Evolutionary conservation across 1,284 basidiomycete species (phyloP).

Genomic region (Cutaneotrichosporon sp.): DNA sequence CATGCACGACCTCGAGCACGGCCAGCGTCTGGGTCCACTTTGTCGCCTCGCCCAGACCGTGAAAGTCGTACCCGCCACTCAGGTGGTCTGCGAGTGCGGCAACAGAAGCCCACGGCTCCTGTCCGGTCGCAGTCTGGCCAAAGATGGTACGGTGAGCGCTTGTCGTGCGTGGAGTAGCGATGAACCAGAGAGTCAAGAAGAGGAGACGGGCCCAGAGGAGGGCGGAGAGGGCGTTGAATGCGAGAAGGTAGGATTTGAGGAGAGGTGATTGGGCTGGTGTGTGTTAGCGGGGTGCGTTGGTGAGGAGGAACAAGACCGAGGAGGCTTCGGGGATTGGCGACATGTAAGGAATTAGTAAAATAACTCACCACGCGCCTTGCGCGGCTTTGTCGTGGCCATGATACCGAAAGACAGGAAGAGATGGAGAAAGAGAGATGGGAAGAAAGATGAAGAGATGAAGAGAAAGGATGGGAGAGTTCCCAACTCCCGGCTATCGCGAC

Average conservation of each 20-base stretch:
- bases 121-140: constrained; percentile 15
- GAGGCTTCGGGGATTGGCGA: not conserved
- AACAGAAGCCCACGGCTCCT: constrained; percentile 7
- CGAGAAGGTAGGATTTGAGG: constrained; percentile 63
- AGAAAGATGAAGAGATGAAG: not conserved
- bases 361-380: not conserved
- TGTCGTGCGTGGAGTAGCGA: constrained; percentile 32
- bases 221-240: constrained; percentile 73
- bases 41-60: constrained; percentile 62
- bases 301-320: not conserved
- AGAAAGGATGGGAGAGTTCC: not conserved
- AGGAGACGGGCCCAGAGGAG: constrained; percentile 74
- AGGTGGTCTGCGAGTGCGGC: constrained; percentile 59
- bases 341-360: not conserved
- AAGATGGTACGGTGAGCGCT: constrained; percentile 6
- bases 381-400: not conserved
- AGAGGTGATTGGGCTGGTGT: constrained; percentile 30
- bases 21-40: constrained; percentile 79
- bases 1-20: constrained; percentile 77
- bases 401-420: not conserved
- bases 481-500: no score
- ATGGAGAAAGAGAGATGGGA: not conserved
- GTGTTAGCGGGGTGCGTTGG: not conserved
- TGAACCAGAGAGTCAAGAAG: constrained; percentile 51
- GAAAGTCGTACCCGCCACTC: constrained; percentile 52